Evolutionary conservation across 805 yeast species (phyloP).

Genomic region (Ogataea zsoltii): DNA sequence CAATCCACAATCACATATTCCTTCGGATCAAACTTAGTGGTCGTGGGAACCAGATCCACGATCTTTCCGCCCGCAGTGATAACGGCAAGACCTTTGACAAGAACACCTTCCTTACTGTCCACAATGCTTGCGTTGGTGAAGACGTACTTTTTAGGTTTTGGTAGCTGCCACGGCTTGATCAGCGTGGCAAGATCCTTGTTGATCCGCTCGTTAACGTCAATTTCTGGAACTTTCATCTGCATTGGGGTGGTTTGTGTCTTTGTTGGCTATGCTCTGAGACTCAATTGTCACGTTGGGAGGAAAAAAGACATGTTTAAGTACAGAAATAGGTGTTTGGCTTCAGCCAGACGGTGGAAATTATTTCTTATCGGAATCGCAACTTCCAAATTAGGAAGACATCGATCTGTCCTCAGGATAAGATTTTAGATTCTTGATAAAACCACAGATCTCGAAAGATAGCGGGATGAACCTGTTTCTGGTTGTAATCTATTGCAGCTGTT

Average conservation of each 20-base stretch:
- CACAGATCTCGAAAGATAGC: too few relatives aligned
- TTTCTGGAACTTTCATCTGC: constrained; percentile 5
- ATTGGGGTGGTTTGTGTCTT: too few relatives aligned
- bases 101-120: constrained; percentile 20
- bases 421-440: too few relatives aligned
- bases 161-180: constrained; percentile 29
- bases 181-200: constrained; percentile 23
- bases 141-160: constrained; percentile 22
- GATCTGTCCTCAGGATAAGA: too few relatives aligned
- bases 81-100: constrained; percentile 18
- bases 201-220: constrained; percentile 31
- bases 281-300: too few relatives aligned
- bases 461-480: too few relatives aligned
- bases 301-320: too few relatives aligned
- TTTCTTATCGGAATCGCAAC: constrained; percentile 7
- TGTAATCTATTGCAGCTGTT: too few relatives aligned
- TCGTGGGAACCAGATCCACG: constrained; percentile 8
- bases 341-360: background rate
- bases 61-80: constrained; percentile 24
- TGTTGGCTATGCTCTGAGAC: too few relatives aligned
- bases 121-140: constrained; percentile 24
- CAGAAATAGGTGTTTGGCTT: too few relatives aligned
- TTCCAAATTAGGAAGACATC: constrained; percentile 7
- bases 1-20: constrained; percentile 23
- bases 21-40: background rate